phyloP scores from a whole-genome alignment of 1,284 basidiomycete species.

The Naganishia liquefaciens region DNA sequence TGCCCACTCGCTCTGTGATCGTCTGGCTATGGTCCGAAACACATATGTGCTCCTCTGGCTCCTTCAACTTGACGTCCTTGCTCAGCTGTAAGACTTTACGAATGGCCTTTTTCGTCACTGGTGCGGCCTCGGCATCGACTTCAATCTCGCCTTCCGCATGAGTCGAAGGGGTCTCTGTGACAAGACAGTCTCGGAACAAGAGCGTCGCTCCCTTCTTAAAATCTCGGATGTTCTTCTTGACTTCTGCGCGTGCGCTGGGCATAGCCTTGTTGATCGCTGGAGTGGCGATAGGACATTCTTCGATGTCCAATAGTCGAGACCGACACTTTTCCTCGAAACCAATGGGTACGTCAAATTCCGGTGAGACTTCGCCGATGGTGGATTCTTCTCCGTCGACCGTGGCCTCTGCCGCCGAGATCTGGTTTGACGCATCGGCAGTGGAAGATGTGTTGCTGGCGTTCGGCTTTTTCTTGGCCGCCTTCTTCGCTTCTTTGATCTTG shows the following conservation, averaged over 20 bases:
- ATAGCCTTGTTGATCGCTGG: constrained; percentile 74
- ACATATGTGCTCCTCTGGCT: constrained; percentile 64
- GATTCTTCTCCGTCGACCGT: constrained; percentile 40
- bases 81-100: constrained; percentile 32
- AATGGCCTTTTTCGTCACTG: neutral
- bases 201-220: constrained; percentile 91
- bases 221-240: constrained; percentile 63
- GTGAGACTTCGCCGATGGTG: constrained; percentile 37
- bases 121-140: neutral
- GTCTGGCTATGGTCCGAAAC: constrained; percentile 75
- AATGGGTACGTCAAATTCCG: constrained; percentile 70
- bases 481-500: constrained; percentile 49
- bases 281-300: constrained; percentile 95
- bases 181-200: constrained; percentile 82
- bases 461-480: constrained; percentile 26
- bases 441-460: constrained; percentile 25
- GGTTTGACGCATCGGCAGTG: neutral
- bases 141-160: constrained; percentile 16
- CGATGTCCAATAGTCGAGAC: constrained; percentile 83
- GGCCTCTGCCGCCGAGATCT: constrained; percentile 35
- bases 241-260: constrained; percentile 60
- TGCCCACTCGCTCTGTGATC: constrained; percentile 76
- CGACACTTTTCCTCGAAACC: constrained; percentile 85
- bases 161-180: constrained; percentile 36
- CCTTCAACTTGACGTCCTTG: constrained; percentile 40